phyloP scores from a whole-genome alignment of 1,284 basidiomycete genomes.

The Pseudozyma pruni region DNA sequence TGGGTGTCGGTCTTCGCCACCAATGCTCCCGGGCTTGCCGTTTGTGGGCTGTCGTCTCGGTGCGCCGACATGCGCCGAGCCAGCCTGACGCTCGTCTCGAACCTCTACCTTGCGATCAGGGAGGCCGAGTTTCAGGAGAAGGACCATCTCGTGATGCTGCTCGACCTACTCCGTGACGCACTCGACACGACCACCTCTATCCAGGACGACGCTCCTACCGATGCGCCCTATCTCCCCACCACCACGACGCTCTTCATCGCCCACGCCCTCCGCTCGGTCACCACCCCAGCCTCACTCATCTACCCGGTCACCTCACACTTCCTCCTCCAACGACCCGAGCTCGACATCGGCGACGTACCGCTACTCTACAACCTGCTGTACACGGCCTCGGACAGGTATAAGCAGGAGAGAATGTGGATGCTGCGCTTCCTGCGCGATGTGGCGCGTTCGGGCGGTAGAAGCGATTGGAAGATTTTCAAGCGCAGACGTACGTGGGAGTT shows the following conservation, averaged over 20 bases:
- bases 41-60: constrained; percentile 79
- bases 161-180: constrained; percentile 73
- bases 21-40: constrained; percentile 79
- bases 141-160: constrained; percentile 79
- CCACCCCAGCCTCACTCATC: constrained; percentile 81
- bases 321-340: constrained; percentile 80
- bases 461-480: constrained; percentile 84
- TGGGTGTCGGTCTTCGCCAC: constrained; percentile 88
- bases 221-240: constrained; percentile 73
- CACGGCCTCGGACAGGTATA: constrained; percentile 78
- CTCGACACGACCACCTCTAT: constrained; percentile 14
- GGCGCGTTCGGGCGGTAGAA: constrained; percentile 73
- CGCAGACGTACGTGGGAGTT: constrained; percentile 88
- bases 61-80: constrained; percentile 74
- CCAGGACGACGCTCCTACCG: constrained; percentile 60
- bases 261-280: constrained; percentile 80
- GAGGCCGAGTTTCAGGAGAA: constrained; percentile 81
- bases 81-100: constrained; percentile 69
- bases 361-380: constrained; percentile 87
- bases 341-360: constrained; percentile 82
- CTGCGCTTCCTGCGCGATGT: constrained; percentile 84
- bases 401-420: constrained; percentile 84
- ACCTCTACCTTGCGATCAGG: constrained; percentile 69
- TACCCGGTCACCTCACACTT: constrained; percentile 83
- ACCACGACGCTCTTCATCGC: constrained; percentile 82